Evolutionary conservation across 2,329 filamentous ascomycete genomes (phyloP).

Genomic region (Hypoxylon sp.): DNA sequence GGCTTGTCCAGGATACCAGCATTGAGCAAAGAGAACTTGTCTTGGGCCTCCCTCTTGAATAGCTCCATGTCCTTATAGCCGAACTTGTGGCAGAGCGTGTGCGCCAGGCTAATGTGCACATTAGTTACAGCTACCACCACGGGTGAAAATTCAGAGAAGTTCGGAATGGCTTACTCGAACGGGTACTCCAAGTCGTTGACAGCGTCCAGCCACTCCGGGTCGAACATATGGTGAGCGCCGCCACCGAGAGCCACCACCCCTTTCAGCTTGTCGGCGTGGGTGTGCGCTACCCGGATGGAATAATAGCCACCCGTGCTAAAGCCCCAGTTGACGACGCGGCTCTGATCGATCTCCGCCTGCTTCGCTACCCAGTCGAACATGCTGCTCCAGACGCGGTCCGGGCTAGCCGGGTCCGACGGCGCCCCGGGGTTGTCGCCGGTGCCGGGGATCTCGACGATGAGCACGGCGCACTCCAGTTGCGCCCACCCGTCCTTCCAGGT

Average conservation of each 20-base stretch:
- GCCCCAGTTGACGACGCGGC: slow-evolving; percentile 60
- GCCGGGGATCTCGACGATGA: slow-evolving; percentile 64
- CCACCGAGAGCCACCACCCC: slow-evolving; percentile 63
- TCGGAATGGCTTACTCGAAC: slow-evolving; percentile 54
- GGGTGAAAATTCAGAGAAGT: not conserved
- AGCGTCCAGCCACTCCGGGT: slow-evolving; percentile 59
- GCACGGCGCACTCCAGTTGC: slow-evolving; percentile 54
- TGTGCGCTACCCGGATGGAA: slow-evolving; percentile 64
- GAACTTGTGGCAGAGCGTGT: slow-evolving; percentile 43
- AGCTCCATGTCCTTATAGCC: slow-evolving; percentile 42
- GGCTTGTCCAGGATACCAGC: slow-evolving; percentile 62
- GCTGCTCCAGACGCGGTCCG: slow-evolving; percentile 62
- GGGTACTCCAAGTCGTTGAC: slow-evolving; percentile 66
- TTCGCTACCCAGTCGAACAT: slow-evolving; percentile 62
- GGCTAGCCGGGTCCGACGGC: slow-evolving; percentile 54
- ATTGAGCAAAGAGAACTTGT: slow-evolving; percentile 61
- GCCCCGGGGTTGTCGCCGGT: slow-evolving; percentile 63
- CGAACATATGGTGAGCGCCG: slow-evolving; percentile 66
- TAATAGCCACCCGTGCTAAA: slow-evolving; percentile 68
- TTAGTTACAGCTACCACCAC: slow-evolving; percentile 3
- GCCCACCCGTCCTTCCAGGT: slow-evolving; percentile 47
- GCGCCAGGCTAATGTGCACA: slow-evolving; percentile 33
- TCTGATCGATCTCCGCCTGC: slow-evolving; percentile 56
- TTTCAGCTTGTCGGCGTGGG: slow-evolving; percentile 58
- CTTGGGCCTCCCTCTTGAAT: slow-evolving; percentile 45